These are phyloP conservation scores for Vararia minispora DNA, from an alignment of 768 basidiomycete genomes.

Conservation along the genomic window DNA sequence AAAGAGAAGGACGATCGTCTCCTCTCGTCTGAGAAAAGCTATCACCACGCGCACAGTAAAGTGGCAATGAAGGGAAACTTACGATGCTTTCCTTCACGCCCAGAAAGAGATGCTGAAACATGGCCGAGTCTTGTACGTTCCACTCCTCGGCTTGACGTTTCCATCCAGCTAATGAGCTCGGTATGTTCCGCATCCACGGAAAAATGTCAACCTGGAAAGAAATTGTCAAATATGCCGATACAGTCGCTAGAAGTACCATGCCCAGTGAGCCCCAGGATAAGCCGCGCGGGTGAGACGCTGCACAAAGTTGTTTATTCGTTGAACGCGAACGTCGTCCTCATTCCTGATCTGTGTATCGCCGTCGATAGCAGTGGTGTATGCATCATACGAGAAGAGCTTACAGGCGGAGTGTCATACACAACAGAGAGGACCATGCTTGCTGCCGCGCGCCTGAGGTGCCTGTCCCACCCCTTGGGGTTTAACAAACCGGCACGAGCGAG, in stretches of 20 bases:
- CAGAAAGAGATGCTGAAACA: constrained; percentile 16
- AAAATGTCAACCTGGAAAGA: constrained; percentile 29
- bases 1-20: constrained; percentile 5
- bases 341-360: too few species aligned
- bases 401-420: constrained; percentile 15
- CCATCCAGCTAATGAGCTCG: constrained; percentile 20
- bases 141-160: constrained; percentile 18
- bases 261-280: constrained; percentile 25
- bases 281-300: constrained; percentile 22
- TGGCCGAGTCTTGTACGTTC: constrained; percentile 15
- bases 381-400: too few species aligned
- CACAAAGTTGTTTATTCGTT: constrained; percentile 17
- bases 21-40: constrained; percentile 6
- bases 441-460: constrained; percentile 19
- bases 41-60: too few species aligned
- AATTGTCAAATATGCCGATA: too few species aligned
- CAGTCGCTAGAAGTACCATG: too few species aligned
- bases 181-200: constrained; percentile 23
- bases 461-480: constrained; percentile 21
- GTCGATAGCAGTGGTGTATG: too few species aligned
- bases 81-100: constrained; percentile 7
- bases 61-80: neutral
- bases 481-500: constrained; percentile 19
- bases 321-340: constrained; percentile 12
- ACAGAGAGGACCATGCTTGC: constrained; percentile 21